These are phyloP conservation scores for Claviceps sorghi DNA, from an alignment of 2,329 filamentous ascomycete species.

Conservation along the genomic window DNA sequence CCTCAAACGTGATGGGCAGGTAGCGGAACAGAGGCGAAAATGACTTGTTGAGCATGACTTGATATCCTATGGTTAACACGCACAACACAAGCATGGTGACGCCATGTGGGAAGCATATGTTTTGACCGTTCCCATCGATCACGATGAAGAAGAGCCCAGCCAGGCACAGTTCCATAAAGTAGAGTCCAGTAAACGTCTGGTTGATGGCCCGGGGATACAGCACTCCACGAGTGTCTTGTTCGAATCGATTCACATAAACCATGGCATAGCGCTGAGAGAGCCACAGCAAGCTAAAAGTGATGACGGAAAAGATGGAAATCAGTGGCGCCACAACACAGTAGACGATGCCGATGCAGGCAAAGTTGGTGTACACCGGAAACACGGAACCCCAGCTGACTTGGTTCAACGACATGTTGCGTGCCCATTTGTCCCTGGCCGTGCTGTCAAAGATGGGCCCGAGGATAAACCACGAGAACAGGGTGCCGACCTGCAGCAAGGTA, in stretches of 20 bases:
- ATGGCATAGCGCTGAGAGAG: constrained; percentile 93
- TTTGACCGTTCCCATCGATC: constrained; percentile 35
- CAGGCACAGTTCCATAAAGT: constrained; percentile 84
- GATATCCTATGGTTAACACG: constrained; percentile 59
- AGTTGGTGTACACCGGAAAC: constrained; percentile 93
- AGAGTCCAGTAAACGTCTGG: constrained; percentile 86
- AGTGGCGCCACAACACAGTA: constrained; percentile 82
- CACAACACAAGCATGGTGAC: constrained; percentile 70
- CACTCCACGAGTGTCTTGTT: constrained; percentile 80
- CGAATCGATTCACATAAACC: constrained; percentile 83
- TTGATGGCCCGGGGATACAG: constrained; percentile 88
- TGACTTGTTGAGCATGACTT: constrained; percentile 64
- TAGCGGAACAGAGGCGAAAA: constrained; percentile 80
- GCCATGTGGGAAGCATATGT: constrained; percentile 59
- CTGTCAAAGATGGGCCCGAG: constrained; percentile 69
- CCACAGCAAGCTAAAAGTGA: constrained; percentile 87
- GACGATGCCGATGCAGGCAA: constrained; percentile 80
- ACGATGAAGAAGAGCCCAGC: constrained; percentile 82
- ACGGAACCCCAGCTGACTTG: constrained; percentile 80
- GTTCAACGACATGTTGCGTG: constrained; percentile 62
- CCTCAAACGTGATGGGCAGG: constrained; percentile 86
- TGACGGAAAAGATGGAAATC: constrained; percentile 82
- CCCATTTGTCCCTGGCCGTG: constrained; percentile 72
- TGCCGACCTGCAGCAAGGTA: constrained; percentile 70
- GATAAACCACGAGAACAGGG: constrained; percentile 67